phyloP scores from a whole-genome alignment of 2,329 filamentous ascomycete species.

The Pseudohalonectria lignicola region DNA sequence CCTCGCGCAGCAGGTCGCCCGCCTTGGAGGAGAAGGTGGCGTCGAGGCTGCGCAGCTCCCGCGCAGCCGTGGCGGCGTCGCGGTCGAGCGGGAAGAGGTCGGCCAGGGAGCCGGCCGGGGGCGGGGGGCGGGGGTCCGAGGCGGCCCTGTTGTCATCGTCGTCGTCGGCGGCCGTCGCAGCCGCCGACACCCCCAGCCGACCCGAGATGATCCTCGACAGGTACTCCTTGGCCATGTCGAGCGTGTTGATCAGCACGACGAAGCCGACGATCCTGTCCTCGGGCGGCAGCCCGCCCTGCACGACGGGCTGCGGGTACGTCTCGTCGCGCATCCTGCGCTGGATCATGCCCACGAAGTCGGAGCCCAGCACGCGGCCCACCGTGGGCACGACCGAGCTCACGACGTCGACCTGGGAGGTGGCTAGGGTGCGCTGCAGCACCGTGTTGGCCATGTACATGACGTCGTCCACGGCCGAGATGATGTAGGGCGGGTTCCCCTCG shows the following conservation, averaged over 20 bases:
- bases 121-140: background rate
- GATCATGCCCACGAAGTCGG: constrained; percentile 93
- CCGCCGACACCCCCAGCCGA: constrained; percentile 39
- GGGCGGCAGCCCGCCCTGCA: constrained; percentile 72
- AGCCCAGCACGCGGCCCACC: constrained; percentile 67
- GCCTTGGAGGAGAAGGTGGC: constrained; percentile 67
- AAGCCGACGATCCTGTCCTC: constrained; percentile 85
- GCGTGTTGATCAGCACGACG: constrained; percentile 87
- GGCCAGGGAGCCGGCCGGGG: constrained; percentile 17
- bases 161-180: no score
- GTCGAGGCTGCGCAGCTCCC: constrained; percentile 58
- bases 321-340: constrained; percentile 97
- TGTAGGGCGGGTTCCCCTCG: constrained; percentile 72
- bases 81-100: constrained; percentile 71
- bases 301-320: constrained; percentile 69
- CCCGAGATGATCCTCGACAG: constrained; percentile 72
- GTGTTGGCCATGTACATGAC: constrained; percentile 99
- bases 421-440: constrained; percentile 74
- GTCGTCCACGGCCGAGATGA: constrained; percentile 92
- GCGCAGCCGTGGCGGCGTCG: constrained; percentile 59
- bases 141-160: constrained; percentile 15
- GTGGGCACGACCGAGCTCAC: constrained; percentile 69
- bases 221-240: constrained; percentile 88
- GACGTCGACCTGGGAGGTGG: constrained; percentile 73
- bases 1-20: constrained; percentile 71